These are phyloP conservation scores for Blastobotrys robertii DNA, from an alignment of 805 yeast species.

Conservation along the genomic window DNA sequence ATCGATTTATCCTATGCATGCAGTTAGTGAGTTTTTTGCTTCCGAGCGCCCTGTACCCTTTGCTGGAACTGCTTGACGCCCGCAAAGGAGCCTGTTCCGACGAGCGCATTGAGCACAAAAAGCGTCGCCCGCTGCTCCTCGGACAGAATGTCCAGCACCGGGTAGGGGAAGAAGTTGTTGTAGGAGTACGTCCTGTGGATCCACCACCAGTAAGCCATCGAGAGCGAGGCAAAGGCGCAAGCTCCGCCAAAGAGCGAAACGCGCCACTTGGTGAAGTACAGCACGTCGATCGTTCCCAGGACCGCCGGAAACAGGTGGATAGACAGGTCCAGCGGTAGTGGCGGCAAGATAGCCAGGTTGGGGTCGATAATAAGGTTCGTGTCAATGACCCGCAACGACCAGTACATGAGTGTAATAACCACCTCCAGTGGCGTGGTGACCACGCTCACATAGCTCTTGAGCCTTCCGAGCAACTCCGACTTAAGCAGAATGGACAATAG, in stretches of 20 bases:
- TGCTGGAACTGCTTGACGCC: conserved; percentile 14
- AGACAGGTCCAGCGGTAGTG: conserved; percentile 22
- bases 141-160: conserved; percentile 20
- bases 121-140: conserved; percentile 15
- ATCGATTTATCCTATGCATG: no score
- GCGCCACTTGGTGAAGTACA: conserved; percentile 21
- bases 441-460: conserved; percentile 17
- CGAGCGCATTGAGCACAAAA: conserved; percentile 16
- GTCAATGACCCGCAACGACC: conserved; percentile 24
- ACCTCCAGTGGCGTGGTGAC: conserved; percentile 27
- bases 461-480: conserved; percentile 8
- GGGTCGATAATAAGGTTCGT: conserved; percentile 22
- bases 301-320: conserved; percentile 26
- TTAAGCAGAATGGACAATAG: conserved; percentile 9
- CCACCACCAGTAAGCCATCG: conserved; percentile 28
- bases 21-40: no score
- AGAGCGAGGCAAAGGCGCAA: conserved; percentile 13
- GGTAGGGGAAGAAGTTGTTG: conserved; percentile 29
- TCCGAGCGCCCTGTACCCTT: background rate
- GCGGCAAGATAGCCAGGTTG: conserved; percentile 15
- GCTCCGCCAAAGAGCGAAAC: conserved; percentile 14
- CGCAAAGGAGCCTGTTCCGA: conserved; percentile 14
- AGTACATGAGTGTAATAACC: conserved; percentile 25
- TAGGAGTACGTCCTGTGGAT: conserved; percentile 18
- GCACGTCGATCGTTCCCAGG: conserved; percentile 18